Conservation (phyloP, 805 yeast species). For the Kurtzmaniella fragi region DNA sequence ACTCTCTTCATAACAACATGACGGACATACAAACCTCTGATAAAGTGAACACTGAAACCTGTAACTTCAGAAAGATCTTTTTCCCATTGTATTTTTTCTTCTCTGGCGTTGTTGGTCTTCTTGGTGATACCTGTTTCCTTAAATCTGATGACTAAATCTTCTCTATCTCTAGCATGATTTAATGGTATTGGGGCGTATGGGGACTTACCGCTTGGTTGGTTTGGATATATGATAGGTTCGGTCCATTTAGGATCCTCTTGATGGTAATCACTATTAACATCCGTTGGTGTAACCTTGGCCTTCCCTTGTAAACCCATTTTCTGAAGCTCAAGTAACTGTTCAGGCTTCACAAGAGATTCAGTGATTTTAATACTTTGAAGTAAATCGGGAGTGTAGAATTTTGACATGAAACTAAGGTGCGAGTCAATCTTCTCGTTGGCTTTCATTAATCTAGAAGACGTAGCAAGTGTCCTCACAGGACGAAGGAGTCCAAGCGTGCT, state of each 20-base stretch:
- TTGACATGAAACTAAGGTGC: conserved; percentile 55
- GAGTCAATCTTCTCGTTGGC: conserved; percentile 16
- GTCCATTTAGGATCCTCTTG: conserved; percentile 76
- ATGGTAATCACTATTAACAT: conserved; percentile 65
- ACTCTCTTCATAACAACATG: conserved; percentile 75
- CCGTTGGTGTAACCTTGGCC: conserved; percentile 58
- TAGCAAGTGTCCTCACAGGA: neutral
- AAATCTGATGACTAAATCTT: conserved; percentile 34
- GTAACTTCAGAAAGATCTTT: conserved; percentile 57
- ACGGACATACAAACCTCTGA: conserved; percentile 56
- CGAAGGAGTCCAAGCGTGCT: neutral
- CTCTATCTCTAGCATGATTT: conserved; percentile 48
- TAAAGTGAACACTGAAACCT: conserved; percentile 59
- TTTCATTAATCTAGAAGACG: neutral
- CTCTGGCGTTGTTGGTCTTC: conserved; percentile 9
- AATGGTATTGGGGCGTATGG: conserved; percentile 58
- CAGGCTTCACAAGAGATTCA: conserved; percentile 68
- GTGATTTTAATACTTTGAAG: conserved; percentile 79
- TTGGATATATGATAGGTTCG: conserved; percentile 45
- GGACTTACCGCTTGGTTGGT: conserved; percentile 42
- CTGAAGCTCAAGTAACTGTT: conserved; percentile 43
- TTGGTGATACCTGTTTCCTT: conserved; percentile 10
- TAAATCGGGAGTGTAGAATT: conserved; percentile 79
- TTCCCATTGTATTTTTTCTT: conserved; percentile 31
- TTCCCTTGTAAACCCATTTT: conserved; percentile 24